A percentile compares a stretch with the other conserved stretches of the same genome.
phyloP scores from a whole-genome alignment of 306 rosid species.

The Ziziphus jujuba region DNA sequence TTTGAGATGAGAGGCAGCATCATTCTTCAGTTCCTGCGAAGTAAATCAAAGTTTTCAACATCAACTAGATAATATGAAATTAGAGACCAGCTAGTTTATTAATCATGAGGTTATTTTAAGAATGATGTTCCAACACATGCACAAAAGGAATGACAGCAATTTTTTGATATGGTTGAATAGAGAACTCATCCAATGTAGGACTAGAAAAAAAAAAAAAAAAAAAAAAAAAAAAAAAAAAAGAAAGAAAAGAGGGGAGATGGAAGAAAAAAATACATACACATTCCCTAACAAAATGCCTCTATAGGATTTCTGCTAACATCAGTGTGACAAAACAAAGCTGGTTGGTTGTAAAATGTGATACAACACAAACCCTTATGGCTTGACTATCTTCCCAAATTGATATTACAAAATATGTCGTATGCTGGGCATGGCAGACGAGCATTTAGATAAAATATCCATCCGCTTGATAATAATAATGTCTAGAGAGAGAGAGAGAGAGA shows the following conservation, averaged over 20 bases:
- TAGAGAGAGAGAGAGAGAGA: too few relatives aligned
- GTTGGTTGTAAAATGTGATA: too few relatives aligned
- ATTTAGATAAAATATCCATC: neutral
- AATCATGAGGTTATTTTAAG: neutral
- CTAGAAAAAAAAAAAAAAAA: too few relatives aligned
- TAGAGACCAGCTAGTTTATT: neutral
- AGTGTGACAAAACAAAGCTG: too few relatives aligned
- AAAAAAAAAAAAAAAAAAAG: too few relatives aligned
- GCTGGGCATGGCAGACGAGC: neutral
- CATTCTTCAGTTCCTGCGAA: slow-evolving; percentile 63
- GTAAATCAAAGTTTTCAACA: slow-evolving; percentile 9
- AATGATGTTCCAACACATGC: neutral
- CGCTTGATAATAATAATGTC: neutral
- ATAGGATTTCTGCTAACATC: too few relatives aligned
- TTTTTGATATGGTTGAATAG: neutral
- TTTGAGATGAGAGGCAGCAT: slow-evolving; percentile 59
- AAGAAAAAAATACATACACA: too few relatives aligned
- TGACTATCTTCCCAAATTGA: neutral
- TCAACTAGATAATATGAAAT: neutral
- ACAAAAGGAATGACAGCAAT: neutral
- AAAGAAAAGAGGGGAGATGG: too few relatives aligned
- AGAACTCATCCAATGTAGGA: neutral
- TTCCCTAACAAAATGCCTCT: too few relatives aligned
- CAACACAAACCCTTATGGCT: neutral
- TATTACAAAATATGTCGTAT: neutral